A percentile compares a stretch with the other conserved stretches of the same genome.
These are phyloP conservation scores for Bipolaris gigantea DNA, from an alignment of 2,329 filamentous ascomycete genomes.

Conservation along the genomic window DNA sequence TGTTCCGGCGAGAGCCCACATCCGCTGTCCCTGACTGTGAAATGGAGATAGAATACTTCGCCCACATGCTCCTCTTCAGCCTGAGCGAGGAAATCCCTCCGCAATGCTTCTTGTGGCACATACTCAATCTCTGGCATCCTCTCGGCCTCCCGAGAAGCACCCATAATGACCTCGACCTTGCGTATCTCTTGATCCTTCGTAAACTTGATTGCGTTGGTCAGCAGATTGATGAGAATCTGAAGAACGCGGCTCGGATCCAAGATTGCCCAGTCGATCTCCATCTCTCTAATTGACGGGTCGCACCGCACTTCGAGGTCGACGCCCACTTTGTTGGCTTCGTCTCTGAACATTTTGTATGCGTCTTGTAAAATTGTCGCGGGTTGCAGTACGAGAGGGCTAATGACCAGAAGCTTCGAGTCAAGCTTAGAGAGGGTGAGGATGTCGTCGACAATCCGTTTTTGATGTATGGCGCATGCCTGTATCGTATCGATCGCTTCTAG, in stretches of 20 bases:
- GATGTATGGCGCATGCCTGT: conserved; percentile 33
- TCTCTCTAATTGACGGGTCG: conserved; percentile 12
- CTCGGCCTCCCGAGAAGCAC: conserved; percentile 8
- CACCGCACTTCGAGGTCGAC: conserved; percentile 13
- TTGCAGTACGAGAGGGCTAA: conserved; percentile 21
- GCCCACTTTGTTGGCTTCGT: conserved; percentile 20
- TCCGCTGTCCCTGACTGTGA: conserved; percentile 10
- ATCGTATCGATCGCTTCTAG: conserved; percentile 29
- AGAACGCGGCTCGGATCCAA: conserved; percentile 20
- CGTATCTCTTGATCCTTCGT: conserved; percentile 16
- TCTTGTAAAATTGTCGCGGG: conserved; percentile 21
- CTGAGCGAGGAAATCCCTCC: neutral
- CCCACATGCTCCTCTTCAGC: conserved; percentile 8
- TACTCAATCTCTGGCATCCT: conserved; percentile 6
- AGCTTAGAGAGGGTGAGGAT: conserved; percentile 24
- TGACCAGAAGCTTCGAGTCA: conserved; percentile 26
- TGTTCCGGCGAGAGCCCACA: conserved; percentile 13
- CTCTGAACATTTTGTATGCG: conserved; percentile 28
- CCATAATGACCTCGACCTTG: conserved; percentile 7
- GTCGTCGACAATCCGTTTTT: conserved; percentile 36
- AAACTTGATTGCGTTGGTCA: conserved; percentile 42
- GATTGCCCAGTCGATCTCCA: conserved; percentile 17
- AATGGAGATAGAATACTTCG: conserved; percentile 14
- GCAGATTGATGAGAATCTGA: conserved; percentile 36
- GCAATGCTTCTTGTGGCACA: conserved; percentile 6